phyloP scores from a whole-genome alignment of 139 green algal species.

The Yamagishiella unicocca region DNA sequence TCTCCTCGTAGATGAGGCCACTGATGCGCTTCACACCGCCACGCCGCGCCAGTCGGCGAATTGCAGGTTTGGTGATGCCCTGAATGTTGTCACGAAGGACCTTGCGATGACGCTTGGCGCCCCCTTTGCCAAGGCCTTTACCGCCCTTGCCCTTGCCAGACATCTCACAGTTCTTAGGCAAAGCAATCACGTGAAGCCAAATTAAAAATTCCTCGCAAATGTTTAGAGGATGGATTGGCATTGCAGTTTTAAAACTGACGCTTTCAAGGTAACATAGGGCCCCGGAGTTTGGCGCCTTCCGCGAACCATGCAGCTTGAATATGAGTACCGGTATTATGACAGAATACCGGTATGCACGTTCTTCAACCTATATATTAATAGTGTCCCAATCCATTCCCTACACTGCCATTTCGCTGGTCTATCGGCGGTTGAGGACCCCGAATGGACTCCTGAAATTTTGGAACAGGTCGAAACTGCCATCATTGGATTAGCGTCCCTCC shows the following conservation, averaged over 20 bases:
- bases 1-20: constrained; percentile 3
- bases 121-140: constrained; percentile 91
- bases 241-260: not conserved
- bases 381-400: too few species aligned
- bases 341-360: too few species aligned
- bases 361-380: too few species aligned
- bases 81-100: constrained; percentile 93
- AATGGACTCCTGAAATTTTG: too few species aligned
- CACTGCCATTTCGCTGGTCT: too few species aligned
- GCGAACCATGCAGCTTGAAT: not conserved
- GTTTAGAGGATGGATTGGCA: not conserved
- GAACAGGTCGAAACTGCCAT: too few species aligned
- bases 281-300: not conserved
- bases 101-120: constrained; percentile 92
- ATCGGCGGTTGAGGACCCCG: too few species aligned
- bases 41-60: constrained; percentile 87
- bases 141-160: constrained; percentile 60
- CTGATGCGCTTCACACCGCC: constrained; percentile 39
- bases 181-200: too few species aligned
- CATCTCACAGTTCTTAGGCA: constrained; percentile 1
- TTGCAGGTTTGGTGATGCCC: constrained; percentile 94
- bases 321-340: not conserved
- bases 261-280: too few species aligned
- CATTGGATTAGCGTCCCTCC: too few species aligned
- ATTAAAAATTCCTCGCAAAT: not conserved